phyloP scores from a whole-genome alignment of 2,329 filamentous ascomycete species.

The Trichoderma koningiopsis region DNA sequence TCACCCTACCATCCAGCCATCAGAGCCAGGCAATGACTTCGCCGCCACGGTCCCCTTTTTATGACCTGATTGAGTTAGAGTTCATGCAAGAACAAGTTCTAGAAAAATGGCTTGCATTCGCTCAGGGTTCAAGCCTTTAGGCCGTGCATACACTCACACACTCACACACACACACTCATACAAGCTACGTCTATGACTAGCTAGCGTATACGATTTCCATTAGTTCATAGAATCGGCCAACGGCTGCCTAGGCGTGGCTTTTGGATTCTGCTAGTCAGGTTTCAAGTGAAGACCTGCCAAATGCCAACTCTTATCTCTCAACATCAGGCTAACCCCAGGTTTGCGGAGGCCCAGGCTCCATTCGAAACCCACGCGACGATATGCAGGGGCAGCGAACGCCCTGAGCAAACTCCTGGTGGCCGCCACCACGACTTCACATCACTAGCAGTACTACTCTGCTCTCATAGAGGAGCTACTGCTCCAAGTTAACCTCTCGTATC shows the following conservation, averaged over 20 bases:
- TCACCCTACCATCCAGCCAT: background rate
- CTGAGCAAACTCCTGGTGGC: background rate
- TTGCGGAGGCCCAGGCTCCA: constrained; percentile 1
- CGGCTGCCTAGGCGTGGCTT: background rate
- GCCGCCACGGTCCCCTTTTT: background rate
- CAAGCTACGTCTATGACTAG: background rate
- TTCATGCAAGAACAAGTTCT: background rate
- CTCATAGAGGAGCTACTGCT: background rate
- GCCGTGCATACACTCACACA: background rate
- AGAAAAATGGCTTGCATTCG: background rate
- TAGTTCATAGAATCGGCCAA: constrained; percentile 3
- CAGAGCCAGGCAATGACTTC: background rate
- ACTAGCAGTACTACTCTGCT: background rate
- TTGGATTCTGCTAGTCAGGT: background rate
- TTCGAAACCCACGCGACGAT: background rate
- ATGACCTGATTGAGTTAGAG: background rate
- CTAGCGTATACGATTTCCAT: background rate
- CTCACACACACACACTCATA: background rate
- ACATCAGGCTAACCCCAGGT: constrained; percentile 19
- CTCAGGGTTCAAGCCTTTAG: background rate
- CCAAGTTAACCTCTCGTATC: background rate
- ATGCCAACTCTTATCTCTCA: constrained; percentile 9
- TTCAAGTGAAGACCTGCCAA: constrained; percentile 11
- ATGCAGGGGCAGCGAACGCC: background rate
- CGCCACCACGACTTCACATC: background rate